Conservation (phyloP, 306 rosid species). For the Astragalus glycyphyllos region DNA sequence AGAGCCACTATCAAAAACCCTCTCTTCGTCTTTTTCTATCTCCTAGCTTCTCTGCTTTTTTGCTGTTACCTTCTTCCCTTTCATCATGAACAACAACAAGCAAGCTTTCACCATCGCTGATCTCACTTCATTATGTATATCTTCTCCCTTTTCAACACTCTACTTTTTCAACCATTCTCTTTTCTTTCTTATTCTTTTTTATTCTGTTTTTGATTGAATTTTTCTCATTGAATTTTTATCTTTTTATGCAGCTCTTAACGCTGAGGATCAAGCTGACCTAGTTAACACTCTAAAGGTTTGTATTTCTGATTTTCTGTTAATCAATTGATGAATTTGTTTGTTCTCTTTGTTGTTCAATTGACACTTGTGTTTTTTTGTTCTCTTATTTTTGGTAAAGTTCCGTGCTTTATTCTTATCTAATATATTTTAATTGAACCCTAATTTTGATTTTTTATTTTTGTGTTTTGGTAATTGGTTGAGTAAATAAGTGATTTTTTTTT, state of each 20-base stretch:
- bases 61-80: background rate
- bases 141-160: background rate
- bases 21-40: background rate
- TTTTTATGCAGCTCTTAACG: conserved; percentile 57
- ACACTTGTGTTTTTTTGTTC: background rate
- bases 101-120: background rate
- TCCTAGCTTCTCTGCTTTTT: background rate
- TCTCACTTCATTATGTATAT: background rate
- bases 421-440: background rate
- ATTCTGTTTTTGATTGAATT: background rate
- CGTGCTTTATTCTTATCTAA: background rate
- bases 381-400: background rate
- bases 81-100: background rate
- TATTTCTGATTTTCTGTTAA: conserved; percentile 1
- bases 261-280: conserved; percentile 56
- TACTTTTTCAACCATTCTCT: background rate
- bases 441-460: background rate
- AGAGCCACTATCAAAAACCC: background rate
- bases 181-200: conserved; percentile 5
- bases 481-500: conserved; percentile 2
- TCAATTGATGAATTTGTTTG: background rate
- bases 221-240: background rate
- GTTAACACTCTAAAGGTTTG: conserved; percentile 71
- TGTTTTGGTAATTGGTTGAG: background rate
- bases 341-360: too few relatives aligned